Evolutionary conservation across 1,139 yeast species (phyloP).

Genomic region (Pichia cactophila): DNA sequence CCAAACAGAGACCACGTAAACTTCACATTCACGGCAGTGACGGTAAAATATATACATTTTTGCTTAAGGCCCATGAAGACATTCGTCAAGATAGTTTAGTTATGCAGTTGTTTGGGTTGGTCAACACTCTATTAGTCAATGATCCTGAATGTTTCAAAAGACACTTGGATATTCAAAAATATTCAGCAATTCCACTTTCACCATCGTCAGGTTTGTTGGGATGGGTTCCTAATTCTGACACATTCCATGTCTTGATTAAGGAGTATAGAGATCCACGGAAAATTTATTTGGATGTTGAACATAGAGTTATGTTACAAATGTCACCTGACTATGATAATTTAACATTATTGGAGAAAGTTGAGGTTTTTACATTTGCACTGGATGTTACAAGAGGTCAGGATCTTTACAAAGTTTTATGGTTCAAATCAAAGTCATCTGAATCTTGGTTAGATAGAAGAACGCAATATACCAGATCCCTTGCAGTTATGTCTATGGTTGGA

Average conservation of each 20-base stretch:
- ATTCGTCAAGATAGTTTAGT: conserved; percentile 95
- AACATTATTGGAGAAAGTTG: conserved; percentile 86
- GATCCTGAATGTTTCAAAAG: conserved; percentile 96
- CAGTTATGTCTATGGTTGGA: conserved; percentile 99
- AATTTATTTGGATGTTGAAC: conserved; percentile 84
- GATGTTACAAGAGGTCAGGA: conserved; percentile 97
- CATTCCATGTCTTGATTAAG: conserved; percentile 86
- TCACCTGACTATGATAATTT: conserved; percentile 94
- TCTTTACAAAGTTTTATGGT: conserved; percentile 90
- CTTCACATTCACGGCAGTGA: conserved; percentile 76
- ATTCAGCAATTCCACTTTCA: conserved; percentile 88
- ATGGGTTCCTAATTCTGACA: conserved; percentile 97
- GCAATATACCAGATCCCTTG: conserved; percentile 89
- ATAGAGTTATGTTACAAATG: conserved; percentile 94
- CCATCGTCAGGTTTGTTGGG: conserved; percentile 96
- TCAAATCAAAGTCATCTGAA: conserved; percentile 91
- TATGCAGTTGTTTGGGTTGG: conserved; percentile 95
- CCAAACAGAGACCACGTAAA: conserved; percentile 93
- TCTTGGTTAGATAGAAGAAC: conserved; percentile 98
- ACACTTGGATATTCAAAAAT: conserved; percentile 86
- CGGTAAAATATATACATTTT: conserved; percentile 79
- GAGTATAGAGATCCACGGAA: conserved; percentile 91
- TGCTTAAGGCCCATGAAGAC: conserved; percentile 94
- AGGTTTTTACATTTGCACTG: conserved; percentile 90
- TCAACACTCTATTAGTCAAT: conserved; percentile 77